These are phyloP conservation scores for Chalaropsis thielavioides DNA, from an alignment of 2,329 filamentous ascomycete genomes.

Conservation along the genomic window DNA sequence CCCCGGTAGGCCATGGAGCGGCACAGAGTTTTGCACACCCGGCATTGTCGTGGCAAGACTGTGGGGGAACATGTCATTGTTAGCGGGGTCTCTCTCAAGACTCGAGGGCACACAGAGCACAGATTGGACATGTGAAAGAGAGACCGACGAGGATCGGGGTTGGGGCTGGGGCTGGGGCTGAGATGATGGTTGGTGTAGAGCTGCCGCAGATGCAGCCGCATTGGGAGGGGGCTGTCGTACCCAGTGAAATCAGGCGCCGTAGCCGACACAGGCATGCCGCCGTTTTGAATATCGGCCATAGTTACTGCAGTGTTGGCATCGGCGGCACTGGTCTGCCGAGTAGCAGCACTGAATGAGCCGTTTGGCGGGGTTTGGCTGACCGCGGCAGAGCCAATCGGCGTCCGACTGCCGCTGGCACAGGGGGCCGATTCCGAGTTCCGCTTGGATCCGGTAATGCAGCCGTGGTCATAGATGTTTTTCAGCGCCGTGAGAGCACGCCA, in stretches of 20 bases:
- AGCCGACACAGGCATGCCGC: slow-evolving; percentile 27
- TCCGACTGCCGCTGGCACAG: slow-evolving; percentile 32
- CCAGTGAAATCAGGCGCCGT: slow-evolving; percentile 31
- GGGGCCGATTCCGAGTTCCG: slow-evolving; percentile 35
- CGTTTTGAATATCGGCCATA: slow-evolving; percentile 50
- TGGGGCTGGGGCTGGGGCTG: background rate
- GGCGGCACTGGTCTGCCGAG: slow-evolving; percentile 20
- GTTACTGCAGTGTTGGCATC: slow-evolving; percentile 49
- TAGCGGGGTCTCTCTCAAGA: slow-evolving; percentile 14
- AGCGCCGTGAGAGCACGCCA: slow-evolving; percentile 46
- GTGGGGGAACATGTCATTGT: slow-evolving; percentile 6
- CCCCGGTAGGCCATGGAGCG: slow-evolving; percentile 32
- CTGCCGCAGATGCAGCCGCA: background rate
- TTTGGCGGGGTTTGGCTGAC: slow-evolving; percentile 21
- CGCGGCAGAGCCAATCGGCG: slow-evolving; percentile 25
- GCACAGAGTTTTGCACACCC: slow-evolving; percentile 20
- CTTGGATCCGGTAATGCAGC: slow-evolving; percentile 40
- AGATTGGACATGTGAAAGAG: background rate
- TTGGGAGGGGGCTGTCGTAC: slow-evolving; percentile 21
- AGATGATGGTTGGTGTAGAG: slow-evolving; percentile 5
- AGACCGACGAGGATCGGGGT: background rate
- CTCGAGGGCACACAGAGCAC: slow-evolving; percentile 4
- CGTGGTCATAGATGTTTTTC: slow-evolving; percentile 53
- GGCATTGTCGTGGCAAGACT: slow-evolving; percentile 16
- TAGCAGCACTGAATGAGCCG: slow-evolving; percentile 15